These are phyloP conservation scores for Penicillium egyptiacum DNA, from an alignment of 495 filamentous ascomycete species.

Conservation along the genomic window DNA sequence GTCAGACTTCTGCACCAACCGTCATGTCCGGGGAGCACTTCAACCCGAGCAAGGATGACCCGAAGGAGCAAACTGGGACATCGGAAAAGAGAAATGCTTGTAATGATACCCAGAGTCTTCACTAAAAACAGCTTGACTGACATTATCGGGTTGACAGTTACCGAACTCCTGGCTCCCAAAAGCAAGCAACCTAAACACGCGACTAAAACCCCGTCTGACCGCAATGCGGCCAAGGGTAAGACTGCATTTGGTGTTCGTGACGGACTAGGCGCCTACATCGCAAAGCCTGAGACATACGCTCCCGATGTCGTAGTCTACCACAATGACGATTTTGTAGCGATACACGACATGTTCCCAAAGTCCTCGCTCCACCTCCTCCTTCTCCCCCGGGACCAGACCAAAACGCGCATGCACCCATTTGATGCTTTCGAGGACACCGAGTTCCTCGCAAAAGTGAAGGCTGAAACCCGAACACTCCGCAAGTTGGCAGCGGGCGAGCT, in stretches of 20 bases:
- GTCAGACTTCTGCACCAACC: not conserved
- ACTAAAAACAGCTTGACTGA: not conserved
- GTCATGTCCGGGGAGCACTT: constrained; percentile 14
- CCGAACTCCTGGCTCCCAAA: constrained; percentile 67
- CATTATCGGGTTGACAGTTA: constrained; percentile 44
- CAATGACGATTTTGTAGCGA: constrained; percentile 70
- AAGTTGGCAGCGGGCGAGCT: constrained; percentile 72
- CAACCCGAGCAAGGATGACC: not conserved
- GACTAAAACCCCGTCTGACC: constrained; percentile 25
- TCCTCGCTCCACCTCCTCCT: constrained; percentile 81
- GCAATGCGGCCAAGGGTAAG: constrained; percentile 28
- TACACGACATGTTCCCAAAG: constrained; percentile 85
- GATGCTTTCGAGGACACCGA: constrained; percentile 68
- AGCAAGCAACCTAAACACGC: constrained; percentile 44
- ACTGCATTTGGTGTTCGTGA: constrained; percentile 50
- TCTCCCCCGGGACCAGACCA: constrained; percentile 67
- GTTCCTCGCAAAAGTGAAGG: constrained; percentile 66
- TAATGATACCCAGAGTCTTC: constrained; percentile 20
- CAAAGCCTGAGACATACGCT: constrained; percentile 64
- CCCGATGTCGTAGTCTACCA: constrained; percentile 63
- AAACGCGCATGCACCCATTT: constrained; percentile 69
- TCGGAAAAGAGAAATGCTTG: constrained; percentile 47
- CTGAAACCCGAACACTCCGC: constrained; percentile 61
- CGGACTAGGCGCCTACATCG: constrained; percentile 69
- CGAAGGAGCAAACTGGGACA: constrained; percentile 14